Evolutionary conservation across 2,329 filamentous ascomycete species (phyloP).

Genomic region (Colletotrichum viniferum): DNA sequence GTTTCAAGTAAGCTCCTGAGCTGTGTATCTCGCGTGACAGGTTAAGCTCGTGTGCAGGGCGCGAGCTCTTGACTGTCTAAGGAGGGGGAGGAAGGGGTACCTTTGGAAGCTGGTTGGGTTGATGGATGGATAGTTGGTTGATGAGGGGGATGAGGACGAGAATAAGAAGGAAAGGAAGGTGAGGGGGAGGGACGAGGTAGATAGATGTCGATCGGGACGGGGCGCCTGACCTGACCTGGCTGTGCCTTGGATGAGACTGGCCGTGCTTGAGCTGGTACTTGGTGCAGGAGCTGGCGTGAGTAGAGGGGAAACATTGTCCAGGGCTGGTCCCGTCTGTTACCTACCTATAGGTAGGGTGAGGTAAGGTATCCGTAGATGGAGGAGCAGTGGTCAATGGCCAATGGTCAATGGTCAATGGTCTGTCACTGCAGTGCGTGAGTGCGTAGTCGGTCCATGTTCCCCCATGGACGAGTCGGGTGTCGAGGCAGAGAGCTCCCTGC

Average conservation of each 20-base stretch:
- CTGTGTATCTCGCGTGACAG: background rate
- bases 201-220: constrained; percentile 7
- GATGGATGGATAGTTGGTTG: background rate
- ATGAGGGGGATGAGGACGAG: constrained; percentile 13
- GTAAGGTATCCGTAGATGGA: background rate
- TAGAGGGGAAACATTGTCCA: background rate
- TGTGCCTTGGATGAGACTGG: background rate
- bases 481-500: background rate
- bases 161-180: constrained; percentile 4
- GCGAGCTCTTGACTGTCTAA: background rate
- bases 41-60: background rate
- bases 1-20: background rate
- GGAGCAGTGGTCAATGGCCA: background rate
- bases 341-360: background rate
- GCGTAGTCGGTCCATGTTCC: background rate
- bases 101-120: constrained; percentile 8
- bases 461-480: background rate
- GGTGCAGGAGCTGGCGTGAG: background rate
- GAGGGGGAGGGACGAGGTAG: constrained; percentile 1
- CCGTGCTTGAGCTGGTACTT: background rate
- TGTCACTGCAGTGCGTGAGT: background rate
- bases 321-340: background rate
- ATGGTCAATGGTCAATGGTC: background rate
- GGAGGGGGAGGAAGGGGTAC: background rate
- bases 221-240: constrained; percentile 10